Conservation (phyloP, 805 yeast genomes). For the Komagataella ulmi region DNA sequence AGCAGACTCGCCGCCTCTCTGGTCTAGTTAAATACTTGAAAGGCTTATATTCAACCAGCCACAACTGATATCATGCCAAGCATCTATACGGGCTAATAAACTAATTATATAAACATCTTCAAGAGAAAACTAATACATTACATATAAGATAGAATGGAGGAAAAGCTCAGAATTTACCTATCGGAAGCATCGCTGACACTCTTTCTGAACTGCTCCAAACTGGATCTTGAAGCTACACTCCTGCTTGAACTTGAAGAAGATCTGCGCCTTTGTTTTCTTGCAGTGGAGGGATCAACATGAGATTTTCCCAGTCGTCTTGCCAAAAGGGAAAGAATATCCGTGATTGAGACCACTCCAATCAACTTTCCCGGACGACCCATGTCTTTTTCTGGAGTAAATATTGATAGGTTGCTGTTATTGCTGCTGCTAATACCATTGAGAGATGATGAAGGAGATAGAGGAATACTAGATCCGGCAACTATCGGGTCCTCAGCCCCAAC, state of each 20-base stretch:
- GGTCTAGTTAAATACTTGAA: too few species aligned
- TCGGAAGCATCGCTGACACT: slow-evolving; percentile 24
- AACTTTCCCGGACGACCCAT: slow-evolving; percentile 63
- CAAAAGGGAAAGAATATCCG: slow-evolving; percentile 75
- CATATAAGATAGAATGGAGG: background rate
- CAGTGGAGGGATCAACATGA: slow-evolving; percentile 68
- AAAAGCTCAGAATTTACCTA: background rate
- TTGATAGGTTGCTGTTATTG: slow-evolving; percentile 3
- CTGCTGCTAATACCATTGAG: background rate
- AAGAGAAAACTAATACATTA: background rate
- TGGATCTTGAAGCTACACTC: slow-evolving; percentile 18
- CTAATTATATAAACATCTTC: background rate
- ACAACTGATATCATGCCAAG: background rate
- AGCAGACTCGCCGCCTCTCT: background rate
- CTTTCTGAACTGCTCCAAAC: slow-evolving; percentile 29
- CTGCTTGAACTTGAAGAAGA: slow-evolving; percentile 26
- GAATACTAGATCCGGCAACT: slow-evolving; percentile 2
- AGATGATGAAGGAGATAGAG: slow-evolving; percentile 8
- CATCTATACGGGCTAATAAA: background rate
- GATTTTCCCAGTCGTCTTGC: slow-evolving; percentile 63
- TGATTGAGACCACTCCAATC: slow-evolving; percentile 83
- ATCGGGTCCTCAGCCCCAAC: slow-evolving; percentile 7
- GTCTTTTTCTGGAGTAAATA: slow-evolving; percentile 9
- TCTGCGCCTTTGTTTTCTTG: slow-evolving; percentile 81
- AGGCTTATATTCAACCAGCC: background rate